Base-by-base conservation (phyloP, 208 protist genomes). In the Angomonas deanei region DNA sequence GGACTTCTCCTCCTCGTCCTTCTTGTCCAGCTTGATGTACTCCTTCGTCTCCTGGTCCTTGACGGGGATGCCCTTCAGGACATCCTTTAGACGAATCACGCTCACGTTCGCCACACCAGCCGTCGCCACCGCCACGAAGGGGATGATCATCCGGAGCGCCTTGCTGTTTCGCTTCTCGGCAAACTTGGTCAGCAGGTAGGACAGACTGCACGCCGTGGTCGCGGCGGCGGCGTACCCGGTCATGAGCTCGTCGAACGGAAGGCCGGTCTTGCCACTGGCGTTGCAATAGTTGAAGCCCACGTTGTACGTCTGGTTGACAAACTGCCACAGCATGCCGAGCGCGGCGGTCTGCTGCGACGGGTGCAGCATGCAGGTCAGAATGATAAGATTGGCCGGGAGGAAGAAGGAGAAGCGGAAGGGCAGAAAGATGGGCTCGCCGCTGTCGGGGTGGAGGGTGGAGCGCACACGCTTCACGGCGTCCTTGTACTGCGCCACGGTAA, bases 271-370 rank as follows among this genome's bases (percentile, higher is more conserved):
- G 13, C 80, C 84, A 59, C 91, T 94, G 47, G 83, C 76, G 72
- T 97, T 97, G 64, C 90, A 88, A 70, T 97, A 91, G 70, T 97
- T 97, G 30, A 97, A 82, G 31, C 80, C 83, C 15, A 92, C 88
- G 74, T 97, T 94, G 72, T 96, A 97, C 26, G 83, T 93, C 59
- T 95, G 87, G 61, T 96, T 96, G 15, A 85, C 74, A 68, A 84
- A 91, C 76, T 96, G 91, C 84, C 84, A 95, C 60, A 91, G 87
- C 58, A 95, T 78, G 8, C 70, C 70, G n/a, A 72, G 75, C 23
- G 59, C 58, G 1, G 84, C 71, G 30, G 80, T 82, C 46, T 80
- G 74, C 80, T 78, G 68, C 24, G 83, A 81, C 33, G 78, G 80
- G 23, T 52, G 64, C 39, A 96, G 69, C 82, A 97, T 91, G 30